phyloP scores from a whole-genome alignment of 306 rosid genomes.

The Calophaca sinica region DNA sequence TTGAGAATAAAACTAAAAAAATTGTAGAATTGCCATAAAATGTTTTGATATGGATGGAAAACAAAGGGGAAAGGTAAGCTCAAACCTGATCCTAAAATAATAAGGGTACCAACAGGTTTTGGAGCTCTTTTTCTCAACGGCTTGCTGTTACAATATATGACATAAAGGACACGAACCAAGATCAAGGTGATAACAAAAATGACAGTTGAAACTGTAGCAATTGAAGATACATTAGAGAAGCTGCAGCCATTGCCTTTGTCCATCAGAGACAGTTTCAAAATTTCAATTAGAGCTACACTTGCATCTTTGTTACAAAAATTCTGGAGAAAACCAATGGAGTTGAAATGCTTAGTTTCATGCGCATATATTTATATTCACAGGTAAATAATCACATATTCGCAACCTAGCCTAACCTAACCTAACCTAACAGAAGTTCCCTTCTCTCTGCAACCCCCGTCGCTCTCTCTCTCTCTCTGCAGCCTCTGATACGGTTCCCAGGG shows the following conservation, averaged over 20 bases:
- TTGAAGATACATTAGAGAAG: constrained; percentile 47
- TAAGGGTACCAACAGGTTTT: constrained; percentile 55
- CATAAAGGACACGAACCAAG: constrained; percentile 52
- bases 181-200: constrained; percentile 44
- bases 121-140: constrained; percentile 45
- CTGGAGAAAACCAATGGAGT: constrained; percentile 11
- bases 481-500: too few species aligned
- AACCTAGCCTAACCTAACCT: too few species aligned
- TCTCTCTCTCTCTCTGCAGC: too few species aligned
- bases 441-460: too few species aligned
- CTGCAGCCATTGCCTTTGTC: constrained; percentile 48
- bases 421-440: too few species aligned
- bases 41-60: constrained; percentile 31
- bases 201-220: constrained; percentile 39
- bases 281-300: constrained; percentile 38
- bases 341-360: too few species aligned
- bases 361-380: too few species aligned
- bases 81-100: constrained; percentile 70
- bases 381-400: too few species aligned
- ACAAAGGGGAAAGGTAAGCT: constrained; percentile 23
- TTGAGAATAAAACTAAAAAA: constrained; percentile 26
- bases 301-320: constrained; percentile 35
- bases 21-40: constrained; percentile 16
- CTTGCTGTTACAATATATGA: constrained; percentile 44
- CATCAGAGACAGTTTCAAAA: constrained; percentile 47